phyloP scores from a whole-genome alignment of 805 yeast species.

The Jamesozyma gamospora region DNA sequence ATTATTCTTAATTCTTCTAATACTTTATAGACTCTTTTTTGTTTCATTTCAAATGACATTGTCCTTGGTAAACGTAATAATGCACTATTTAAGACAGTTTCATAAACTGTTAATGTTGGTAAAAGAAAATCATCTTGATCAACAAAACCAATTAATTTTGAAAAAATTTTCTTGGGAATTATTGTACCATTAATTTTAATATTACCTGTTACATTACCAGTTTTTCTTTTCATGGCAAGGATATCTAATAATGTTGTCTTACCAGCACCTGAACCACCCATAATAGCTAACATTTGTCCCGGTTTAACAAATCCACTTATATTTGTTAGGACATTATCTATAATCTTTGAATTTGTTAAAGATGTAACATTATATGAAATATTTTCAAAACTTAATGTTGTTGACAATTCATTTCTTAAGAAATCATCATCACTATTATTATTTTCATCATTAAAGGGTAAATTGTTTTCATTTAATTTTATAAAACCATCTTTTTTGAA shows the following conservation, averaged over 20 bases:
- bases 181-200: slow-evolving; percentile 63
- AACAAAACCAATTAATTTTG: slow-evolving; percentile 79
- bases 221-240: slow-evolving; percentile 77
- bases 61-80: slow-evolving; percentile 71
- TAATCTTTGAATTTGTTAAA: slow-evolving; percentile 3
- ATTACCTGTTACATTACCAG: slow-evolving; percentile 58
- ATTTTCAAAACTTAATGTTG: slow-evolving; percentile 65
- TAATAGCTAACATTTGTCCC: slow-evolving; percentile 83
- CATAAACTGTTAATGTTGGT: slow-evolving; percentile 91
- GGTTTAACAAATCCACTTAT: slow-evolving; percentile 75
- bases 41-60: slow-evolving; percentile 67
- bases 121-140: slow-evolving; percentile 89
- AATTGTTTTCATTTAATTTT: slow-evolving; percentile 12
- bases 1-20: slow-evolving; percentile 76
- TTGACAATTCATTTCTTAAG: slow-evolving; percentile 47
- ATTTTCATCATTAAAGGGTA: slow-evolving; percentile 11
- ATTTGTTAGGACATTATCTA: slow-evolving; percentile 41
- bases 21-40: slow-evolving; percentile 73
- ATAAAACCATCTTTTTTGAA: slow-evolving; percentile 32
- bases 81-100: slow-evolving; percentile 89
- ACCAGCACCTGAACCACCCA: slow-evolving; percentile 99
- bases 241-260: slow-evolving; percentile 90
- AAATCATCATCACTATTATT: slow-evolving; percentile 24
- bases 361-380: slow-evolving; percentile 40
- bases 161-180: slow-evolving; percentile 35